phyloP scores from a whole-genome alignment of 257 asterid species.

The Datura wrightii region DNA sequence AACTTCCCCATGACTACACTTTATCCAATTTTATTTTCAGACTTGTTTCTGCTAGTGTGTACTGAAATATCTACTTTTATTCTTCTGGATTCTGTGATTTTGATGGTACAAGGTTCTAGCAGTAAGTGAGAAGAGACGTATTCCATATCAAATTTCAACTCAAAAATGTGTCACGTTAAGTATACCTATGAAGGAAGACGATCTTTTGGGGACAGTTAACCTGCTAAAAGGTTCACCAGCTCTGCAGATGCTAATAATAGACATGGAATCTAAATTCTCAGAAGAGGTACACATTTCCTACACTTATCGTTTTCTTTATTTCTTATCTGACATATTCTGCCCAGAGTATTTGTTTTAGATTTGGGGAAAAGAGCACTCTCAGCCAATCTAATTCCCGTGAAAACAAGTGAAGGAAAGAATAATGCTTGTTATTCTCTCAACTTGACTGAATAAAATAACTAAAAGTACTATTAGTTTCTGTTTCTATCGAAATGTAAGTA shows the following conservation, averaged over 20 bases:
- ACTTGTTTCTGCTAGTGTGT: not conserved
- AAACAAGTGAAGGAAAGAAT: too few species aligned
- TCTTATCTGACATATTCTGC: not conserved
- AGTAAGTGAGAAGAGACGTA: not conserved
- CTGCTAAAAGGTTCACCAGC: conserved; percentile 27
- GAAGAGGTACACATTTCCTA: not conserved
- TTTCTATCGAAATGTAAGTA: not conserved
- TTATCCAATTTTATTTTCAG: not conserved
- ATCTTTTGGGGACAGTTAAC: conserved; percentile 20
- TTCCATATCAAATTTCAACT: not conserved
- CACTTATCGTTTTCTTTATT: not conserved
- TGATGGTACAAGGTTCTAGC: conserved; percentile 19
- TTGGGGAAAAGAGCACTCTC: too few species aligned
- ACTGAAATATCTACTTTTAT: not conserved
- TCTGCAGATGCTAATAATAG: not conserved
- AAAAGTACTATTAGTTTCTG: not conserved
- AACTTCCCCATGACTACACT: not conserved
- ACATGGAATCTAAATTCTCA: not conserved
- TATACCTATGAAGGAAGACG: not conserved
- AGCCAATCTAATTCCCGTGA: too few species aligned
- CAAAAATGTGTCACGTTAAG: not conserved
- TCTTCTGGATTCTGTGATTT: not conserved
- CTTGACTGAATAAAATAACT: too few species aligned
- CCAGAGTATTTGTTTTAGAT: not conserved
- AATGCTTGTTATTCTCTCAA: too few species aligned